Percentiles rank a stretch among this genome's conserved stretches.
Conservation (phyloP, 2,329 filamentous ascomycete species). For the Cytospora paraplurivora region DNA sequence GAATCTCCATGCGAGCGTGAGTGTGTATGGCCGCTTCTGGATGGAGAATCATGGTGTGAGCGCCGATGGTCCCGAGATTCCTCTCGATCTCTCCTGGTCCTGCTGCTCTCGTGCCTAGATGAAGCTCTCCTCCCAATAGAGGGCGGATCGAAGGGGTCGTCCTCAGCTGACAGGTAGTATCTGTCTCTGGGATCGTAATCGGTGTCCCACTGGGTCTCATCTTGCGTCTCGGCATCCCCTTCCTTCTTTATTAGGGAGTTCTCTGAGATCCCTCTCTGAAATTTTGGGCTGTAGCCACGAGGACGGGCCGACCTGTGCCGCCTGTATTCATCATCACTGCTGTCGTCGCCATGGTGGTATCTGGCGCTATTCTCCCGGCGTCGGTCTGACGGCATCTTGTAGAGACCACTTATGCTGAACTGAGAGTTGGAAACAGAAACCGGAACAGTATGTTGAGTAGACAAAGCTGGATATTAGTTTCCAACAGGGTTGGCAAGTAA, state of each 20-base stretch:
- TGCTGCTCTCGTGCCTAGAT: neutral
- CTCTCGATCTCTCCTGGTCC: neutral
- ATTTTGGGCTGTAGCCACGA: slow-evolving; percentile 11
- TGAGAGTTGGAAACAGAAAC: neutral
- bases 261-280: slow-evolving; percentile 19
- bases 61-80: slow-evolving; percentile 12
- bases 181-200: slow-evolving; percentile 31
- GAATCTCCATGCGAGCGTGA: slow-evolving; percentile 12
- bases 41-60: slow-evolving; percentile 6
- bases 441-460: neutral
- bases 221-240: slow-evolving; percentile 4
- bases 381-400: slow-evolving; percentile 23
- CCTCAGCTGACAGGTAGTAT: slow-evolving; percentile 31
- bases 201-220: slow-evolving; percentile 26
- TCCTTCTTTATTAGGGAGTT: slow-evolving; percentile 22
- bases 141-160: slow-evolving; percentile 21
- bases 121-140: neutral
- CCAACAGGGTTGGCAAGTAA: neutral
- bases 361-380: slow-evolving; percentile 16
- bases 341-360: slow-evolving; percentile 14
- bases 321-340: slow-evolving; percentile 21
- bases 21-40: slow-evolving; percentile 2
- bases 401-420: neutral
- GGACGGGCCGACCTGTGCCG: slow-evolving; percentile 14
- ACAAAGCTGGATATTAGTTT: neutral